Evolutionary conservation across 2,329 filamentous ascomycete species (phyloP).

Genomic region (Phoma herbarum): DNA sequence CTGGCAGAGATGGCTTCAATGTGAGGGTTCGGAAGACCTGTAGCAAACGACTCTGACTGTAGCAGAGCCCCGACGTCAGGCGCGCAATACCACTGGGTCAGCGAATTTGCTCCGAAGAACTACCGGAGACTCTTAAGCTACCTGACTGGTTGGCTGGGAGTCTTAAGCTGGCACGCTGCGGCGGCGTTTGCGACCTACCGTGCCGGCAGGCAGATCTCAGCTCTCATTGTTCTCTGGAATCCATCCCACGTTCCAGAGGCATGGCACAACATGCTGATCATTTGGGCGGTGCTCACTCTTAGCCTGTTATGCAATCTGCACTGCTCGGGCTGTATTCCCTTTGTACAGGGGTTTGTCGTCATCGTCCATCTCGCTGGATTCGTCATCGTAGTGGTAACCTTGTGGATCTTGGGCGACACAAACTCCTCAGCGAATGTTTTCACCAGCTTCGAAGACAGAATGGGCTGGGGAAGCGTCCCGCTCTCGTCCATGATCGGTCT

Average conservation of each 20-base stretch:
- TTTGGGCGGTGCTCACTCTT: conserved; percentile 37
- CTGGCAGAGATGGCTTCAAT: conserved; percentile 47
- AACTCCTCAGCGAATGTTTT: conserved; percentile 31
- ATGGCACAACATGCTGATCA: conserved; percentile 58
- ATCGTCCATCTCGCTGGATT: conserved; percentile 52
- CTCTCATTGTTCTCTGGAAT: conserved; percentile 49
- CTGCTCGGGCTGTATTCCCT: conserved; percentile 50
- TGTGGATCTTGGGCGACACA: conserved; percentile 37
- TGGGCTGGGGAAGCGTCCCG: conserved; percentile 47
- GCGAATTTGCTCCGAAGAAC: conserved; percentile 44
- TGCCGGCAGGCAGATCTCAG: conserved; percentile 47
- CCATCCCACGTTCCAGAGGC: conserved; percentile 49
- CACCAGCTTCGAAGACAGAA: conserved; percentile 42
- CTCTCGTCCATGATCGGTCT: conserved; percentile 47
- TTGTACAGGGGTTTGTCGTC: conserved; percentile 29
- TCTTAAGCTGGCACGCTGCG: conserved; percentile 50
- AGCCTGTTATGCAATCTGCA: conserved; percentile 55
- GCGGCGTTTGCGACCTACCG: conserved; percentile 34
- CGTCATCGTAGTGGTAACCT: conserved; percentile 49
- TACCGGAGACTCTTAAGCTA: conserved; percentile 26
- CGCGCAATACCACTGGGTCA: conserved; percentile 30
- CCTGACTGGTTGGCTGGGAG: conserved; percentile 51
- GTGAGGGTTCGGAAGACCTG: too few relatives aligned
- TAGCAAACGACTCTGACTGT: too few relatives aligned
- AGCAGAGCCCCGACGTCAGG: conserved; percentile 29